A percentile compares a stretch with the other conserved stretches of the same genome.
These are phyloP conservation scores for Extremus antarcticus DNA, from an alignment of 495 filamentous ascomycete genomes.

Conservation along the genomic window DNA sequence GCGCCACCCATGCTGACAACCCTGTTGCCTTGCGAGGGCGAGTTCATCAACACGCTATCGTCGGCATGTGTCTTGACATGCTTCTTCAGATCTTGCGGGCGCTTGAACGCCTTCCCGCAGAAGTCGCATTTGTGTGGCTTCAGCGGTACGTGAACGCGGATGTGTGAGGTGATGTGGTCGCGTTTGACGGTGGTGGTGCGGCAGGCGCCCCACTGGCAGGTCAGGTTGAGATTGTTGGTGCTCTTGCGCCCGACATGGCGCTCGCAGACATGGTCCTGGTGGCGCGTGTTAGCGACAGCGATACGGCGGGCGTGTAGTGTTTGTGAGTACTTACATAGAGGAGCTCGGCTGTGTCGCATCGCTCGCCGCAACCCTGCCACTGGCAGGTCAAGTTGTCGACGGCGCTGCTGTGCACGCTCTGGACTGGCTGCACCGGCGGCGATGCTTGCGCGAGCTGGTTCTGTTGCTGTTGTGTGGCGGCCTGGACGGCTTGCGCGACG, in stretches of 20 bases:
- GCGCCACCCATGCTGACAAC: slow-evolving; percentile 34
- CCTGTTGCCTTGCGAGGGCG: slow-evolving; percentile 53
- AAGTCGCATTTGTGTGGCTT: slow-evolving; percentile 99
- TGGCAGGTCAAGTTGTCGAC: slow-evolving; percentile 49
- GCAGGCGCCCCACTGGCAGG: slow-evolving; percentile 94
- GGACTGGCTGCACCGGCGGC: slow-evolving; percentile 12
- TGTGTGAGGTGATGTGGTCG: slow-evolving; percentile 98
- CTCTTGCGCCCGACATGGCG: slow-evolving; percentile 96
- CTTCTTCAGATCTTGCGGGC: slow-evolving; percentile 97
- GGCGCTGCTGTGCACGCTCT: slow-evolving; percentile 48
- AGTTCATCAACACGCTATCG: slow-evolving; percentile 78
- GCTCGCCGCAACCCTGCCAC: slow-evolving; percentile 78
- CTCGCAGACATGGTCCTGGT: slow-evolving; percentile 94
- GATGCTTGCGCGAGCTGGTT: slow-evolving; percentile 10
- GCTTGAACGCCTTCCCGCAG: slow-evolving; percentile 98
- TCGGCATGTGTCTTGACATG: slow-evolving; percentile 99
- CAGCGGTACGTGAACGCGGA: slow-evolving; percentile 92
- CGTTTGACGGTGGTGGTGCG: slow-evolving; percentile 96
- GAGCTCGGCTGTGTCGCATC: slow-evolving; percentile 63
- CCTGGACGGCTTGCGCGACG: slow-evolving; percentile 16
- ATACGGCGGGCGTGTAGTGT: neutral
- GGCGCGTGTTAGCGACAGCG: slow-evolving; percentile 14
- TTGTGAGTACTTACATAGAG: slow-evolving; percentile 65
- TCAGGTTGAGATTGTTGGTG: slow-evolving; percentile 96
- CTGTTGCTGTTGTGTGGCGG: slow-evolving; percentile 11